Conservation (phyloP, 257 asterid species). For the Nicotiana undulata region DNA sequence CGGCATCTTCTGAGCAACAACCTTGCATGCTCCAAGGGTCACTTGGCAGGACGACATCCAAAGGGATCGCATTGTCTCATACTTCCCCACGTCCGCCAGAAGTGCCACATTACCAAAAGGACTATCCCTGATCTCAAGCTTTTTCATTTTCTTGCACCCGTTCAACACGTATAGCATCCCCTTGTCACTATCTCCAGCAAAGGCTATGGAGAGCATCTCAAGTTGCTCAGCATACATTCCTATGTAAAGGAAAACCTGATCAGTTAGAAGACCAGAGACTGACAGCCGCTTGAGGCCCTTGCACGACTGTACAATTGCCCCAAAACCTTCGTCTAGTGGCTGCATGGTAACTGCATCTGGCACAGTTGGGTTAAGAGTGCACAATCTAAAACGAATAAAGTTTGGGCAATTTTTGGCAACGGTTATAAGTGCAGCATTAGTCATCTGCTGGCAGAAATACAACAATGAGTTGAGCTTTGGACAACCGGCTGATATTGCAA, state of each 20-base stretch:
- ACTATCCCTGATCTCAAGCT: slow-evolving; percentile 73
- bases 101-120: slow-evolving; percentile 78
- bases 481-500: slow-evolving; percentile 77
- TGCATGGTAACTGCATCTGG: slow-evolving; percentile 70
- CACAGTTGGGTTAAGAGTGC: slow-evolving; percentile 52
- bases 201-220: slow-evolving; percentile 75
- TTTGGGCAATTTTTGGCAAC: slow-evolving; percentile 81
- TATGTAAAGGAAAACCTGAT: slow-evolving; percentile 63
- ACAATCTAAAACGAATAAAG: slow-evolving; percentile 59
- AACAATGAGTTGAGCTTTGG: slow-evolving; percentile 60
- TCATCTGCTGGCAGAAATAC: slow-evolving; percentile 70
- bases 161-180: slow-evolving; percentile 72
- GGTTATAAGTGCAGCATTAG: slow-evolving; percentile 71
- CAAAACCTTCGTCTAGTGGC: slow-evolving; percentile 88
- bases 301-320: slow-evolving; percentile 82
- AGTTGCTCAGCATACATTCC: slow-evolving; percentile 85
- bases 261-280: slow-evolving; percentile 66
- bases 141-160: slow-evolving; percentile 79
- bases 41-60: slow-evolving; percentile 92
- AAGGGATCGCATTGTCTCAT: slow-evolving; percentile 97
- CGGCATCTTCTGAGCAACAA: slow-evolving; percentile 71
- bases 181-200: slow-evolving; percentile 76
- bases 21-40: slow-evolving; percentile 75
- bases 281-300: slow-evolving; percentile 74
- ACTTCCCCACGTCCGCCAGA: slow-evolving; percentile 75